These are phyloP conservation scores for Paramecium biaurelia DNA, from an alignment of 73 alveolate species.

Conservation along the genomic window DNA sequence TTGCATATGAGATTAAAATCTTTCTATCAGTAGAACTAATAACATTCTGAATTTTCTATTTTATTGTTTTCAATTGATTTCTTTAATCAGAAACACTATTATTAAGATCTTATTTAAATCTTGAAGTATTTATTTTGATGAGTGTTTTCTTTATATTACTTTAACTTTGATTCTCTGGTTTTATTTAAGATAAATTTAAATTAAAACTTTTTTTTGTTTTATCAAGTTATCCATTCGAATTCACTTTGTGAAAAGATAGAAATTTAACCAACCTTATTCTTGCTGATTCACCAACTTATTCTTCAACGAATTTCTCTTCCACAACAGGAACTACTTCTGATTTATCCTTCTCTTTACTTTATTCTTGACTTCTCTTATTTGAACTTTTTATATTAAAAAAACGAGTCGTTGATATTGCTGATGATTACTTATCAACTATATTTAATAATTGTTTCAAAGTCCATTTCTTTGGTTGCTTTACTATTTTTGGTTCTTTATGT, in stretches of 20 bases:
- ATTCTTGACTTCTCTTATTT: background rate
- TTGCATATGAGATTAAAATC: background rate
- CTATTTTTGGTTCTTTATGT: background rate
- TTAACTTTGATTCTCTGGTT: background rate
- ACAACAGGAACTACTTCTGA: background rate
- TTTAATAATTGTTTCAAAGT: background rate
- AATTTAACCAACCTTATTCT: background rate
- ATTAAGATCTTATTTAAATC: background rate
- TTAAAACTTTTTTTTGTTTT: background rate
- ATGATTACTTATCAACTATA: background rate
- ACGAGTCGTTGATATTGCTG: background rate
- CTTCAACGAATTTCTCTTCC: background rate
- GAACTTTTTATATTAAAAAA: background rate
- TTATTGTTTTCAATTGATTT: background rate
- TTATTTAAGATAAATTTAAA: background rate
- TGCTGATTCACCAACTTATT: background rate
- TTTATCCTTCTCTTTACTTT: slow-evolving; percentile 8
- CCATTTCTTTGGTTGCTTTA: background rate
- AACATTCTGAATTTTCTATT: background rate
- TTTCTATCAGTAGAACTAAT: background rate
- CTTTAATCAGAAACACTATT: background rate
- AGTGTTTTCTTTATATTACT: background rate
- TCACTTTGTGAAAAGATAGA: background rate
- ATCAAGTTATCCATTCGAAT: background rate
- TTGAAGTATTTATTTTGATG: background rate